A percentile compares a stretch with the other conserved stretches of the same genome.
phyloP scores from a whole-genome alignment of 345 rosid species.

The Syzygium oleosum region DNA sequence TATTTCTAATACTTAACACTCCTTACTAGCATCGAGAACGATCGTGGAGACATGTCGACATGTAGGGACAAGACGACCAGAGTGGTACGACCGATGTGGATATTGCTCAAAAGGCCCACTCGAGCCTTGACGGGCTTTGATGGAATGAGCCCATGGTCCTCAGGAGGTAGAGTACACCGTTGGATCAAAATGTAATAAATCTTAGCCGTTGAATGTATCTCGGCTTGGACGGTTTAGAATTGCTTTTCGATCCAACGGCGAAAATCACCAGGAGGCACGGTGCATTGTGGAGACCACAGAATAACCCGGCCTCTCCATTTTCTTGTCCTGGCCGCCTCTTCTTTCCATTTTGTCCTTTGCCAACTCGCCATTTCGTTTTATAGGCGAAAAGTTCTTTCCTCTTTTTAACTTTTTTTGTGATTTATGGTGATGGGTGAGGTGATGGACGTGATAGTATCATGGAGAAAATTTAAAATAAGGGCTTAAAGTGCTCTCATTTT shows the following conservation, averaged over 20 bases:
- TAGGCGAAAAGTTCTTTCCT: not conserved
- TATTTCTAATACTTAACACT: not conserved
- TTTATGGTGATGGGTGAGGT: not conserved
- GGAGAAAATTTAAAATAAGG: not conserved
- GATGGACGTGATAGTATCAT: not conserved
- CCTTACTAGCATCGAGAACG: not conserved
- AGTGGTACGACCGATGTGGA: not conserved
- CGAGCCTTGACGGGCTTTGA: not conserved
- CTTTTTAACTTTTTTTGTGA: fast-evolving
- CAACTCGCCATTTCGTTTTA: not conserved
- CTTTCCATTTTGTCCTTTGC: not conserved
- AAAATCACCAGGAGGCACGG: not conserved
- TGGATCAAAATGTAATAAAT: not conserved
- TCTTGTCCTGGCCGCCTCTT: not conserved
- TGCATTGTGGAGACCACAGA: not conserved
- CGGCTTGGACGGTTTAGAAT: fast-evolving
- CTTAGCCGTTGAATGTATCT: fast-evolving
- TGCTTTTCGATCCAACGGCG: not conserved
- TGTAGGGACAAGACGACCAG: not conserved
- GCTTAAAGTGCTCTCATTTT: too few relatives aligned
- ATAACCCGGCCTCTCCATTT: not conserved
- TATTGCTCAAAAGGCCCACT: not conserved
- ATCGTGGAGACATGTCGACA: not conserved
- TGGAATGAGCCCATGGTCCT: not conserved
- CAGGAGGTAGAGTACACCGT: fast-evolving